phyloP scores from a whole-genome alignment of 78 protist genomes.

The Capsaspora owczarzaki region DNA sequence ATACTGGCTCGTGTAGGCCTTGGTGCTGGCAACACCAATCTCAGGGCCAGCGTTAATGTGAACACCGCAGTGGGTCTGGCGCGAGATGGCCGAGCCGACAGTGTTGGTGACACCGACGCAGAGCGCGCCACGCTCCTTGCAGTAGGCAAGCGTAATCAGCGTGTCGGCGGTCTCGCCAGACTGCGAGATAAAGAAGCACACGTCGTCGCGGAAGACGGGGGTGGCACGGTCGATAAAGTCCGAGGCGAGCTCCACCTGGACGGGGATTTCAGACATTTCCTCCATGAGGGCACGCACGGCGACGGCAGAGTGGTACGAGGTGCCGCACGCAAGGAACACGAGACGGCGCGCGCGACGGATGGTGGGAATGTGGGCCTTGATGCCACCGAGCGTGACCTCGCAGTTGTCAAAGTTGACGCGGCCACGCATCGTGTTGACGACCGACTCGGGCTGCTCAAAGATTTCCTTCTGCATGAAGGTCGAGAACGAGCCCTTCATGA shows the following conservation, averaged over 20 bases:
- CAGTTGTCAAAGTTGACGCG: constrained; percentile 33
- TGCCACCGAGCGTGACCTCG: constrained; percentile 37
- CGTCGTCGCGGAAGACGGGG: constrained; percentile 53
- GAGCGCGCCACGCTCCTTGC: constrained; percentile 31
- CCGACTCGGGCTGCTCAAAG: constrained; percentile 85
- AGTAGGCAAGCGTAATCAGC: constrained; percentile 43
- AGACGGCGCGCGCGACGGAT: constrained; percentile 53
- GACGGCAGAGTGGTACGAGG: constrained; percentile 60
- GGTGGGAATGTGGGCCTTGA: constrained; percentile 3
- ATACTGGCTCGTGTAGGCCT: constrained; percentile 92
- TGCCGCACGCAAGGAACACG: constrained; percentile 82
- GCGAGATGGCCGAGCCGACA: constrained; percentile 83
- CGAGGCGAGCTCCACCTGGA: constrained; percentile 49
- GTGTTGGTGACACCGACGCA: constrained; percentile 70
- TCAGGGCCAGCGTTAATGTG: constrained; percentile 93
- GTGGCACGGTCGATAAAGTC: constrained; percentile 62
- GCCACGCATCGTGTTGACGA: constrained; percentile 69
- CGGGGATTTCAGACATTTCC: constrained; percentile 48
- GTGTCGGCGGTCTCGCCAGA: constrained; percentile 93
- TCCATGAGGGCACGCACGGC: constrained; percentile 35
- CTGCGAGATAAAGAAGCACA: constrained; percentile 32
- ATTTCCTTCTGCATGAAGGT: constrained; percentile 96
- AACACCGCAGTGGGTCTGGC: constrained; percentile 84
- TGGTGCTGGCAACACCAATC: constrained; percentile 97
- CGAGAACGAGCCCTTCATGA: constrained; percentile 46